Evolutionary conservation across 108 stramenopile species (phyloP).

Genomic region (Skeletonema marinoi): DNA sequence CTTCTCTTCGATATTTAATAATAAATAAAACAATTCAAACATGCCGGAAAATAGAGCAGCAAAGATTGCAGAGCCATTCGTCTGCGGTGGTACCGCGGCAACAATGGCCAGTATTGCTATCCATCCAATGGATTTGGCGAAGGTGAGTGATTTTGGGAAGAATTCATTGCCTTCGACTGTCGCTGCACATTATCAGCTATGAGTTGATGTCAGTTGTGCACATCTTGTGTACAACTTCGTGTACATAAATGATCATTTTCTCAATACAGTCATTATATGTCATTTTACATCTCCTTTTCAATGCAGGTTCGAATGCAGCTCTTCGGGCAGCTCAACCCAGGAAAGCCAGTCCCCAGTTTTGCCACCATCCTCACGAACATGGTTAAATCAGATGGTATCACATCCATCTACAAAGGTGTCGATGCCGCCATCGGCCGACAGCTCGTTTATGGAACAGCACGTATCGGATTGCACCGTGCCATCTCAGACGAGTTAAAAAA

Average conservation of each 20-base stretch:
- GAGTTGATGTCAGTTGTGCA: neutral
- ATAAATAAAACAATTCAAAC: neutral
- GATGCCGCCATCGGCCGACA: constrained; percentile 97
- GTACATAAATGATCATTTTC: neutral
- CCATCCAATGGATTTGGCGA: constrained; percentile 97
- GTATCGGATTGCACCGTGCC: constrained; percentile 96
- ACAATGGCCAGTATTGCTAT: constrained; percentile 93
- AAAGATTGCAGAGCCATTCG: constrained; percentile 81
- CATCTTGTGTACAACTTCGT: neutral
- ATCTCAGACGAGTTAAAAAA: constrained; percentile 89
- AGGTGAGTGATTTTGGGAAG: constrained; percentile 46
- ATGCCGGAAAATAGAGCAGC: constrained; percentile 55
- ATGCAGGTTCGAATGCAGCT: constrained; percentile 86
- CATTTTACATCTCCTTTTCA: neutral
- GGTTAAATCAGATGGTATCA: constrained; percentile 80
- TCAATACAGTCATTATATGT: neutral
- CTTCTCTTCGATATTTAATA: neutral
- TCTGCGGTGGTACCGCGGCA: constrained; percentile 93
- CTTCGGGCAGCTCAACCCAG: constrained; percentile 92
- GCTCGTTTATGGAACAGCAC: constrained; percentile 98
- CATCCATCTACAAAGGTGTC: constrained; percentile 90
- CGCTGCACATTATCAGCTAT: neutral
- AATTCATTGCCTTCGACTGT: neutral
- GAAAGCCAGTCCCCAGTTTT: constrained; percentile 82
- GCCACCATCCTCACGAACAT: constrained; percentile 71